A percentile compares a stretch with the other conserved stretches of the same genome.
These are phyloP conservation scores for Platanthera guangdongensis DNA, from an alignment of 106 monocot genomes.

Conservation along the genomic window DNA sequence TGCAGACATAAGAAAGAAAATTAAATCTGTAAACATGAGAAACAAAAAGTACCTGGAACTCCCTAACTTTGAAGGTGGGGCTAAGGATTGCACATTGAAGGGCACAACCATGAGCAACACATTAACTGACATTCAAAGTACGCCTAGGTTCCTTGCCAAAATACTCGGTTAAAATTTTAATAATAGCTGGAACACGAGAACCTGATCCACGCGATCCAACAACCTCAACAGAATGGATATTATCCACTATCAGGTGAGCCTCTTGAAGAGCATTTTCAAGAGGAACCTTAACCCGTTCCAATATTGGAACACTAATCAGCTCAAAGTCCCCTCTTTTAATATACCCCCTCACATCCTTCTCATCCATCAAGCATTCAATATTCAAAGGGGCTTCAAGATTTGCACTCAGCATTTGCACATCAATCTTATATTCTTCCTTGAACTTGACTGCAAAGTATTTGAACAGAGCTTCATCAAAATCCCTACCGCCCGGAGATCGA, in stretches of 20 bases:
- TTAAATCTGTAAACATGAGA: too few relatives aligned
- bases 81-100: constrained; percentile 55
- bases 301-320: constrained; percentile 33
- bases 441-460: too few relatives aligned
- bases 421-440: too few relatives aligned
- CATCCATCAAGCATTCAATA: too few relatives aligned
- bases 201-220: constrained; percentile 63
- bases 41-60: too few relatives aligned
- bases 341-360: too few relatives aligned
- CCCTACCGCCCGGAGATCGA: too few relatives aligned
- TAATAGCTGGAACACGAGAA: constrained; percentile 52
- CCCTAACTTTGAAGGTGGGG: constrained; percentile 45
- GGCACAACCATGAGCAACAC: constrained; percentile 59
- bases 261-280: constrained; percentile 33
- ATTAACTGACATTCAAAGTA: constrained; percentile 57
- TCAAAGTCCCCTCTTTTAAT: too few relatives aligned
- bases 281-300: constrained; percentile 40
- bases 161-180: constrained; percentile 32
- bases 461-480: too few relatives aligned
- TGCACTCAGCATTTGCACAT: too few relatives aligned
- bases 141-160: constrained; percentile 46
- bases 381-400: too few relatives aligned
- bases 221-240: constrained; percentile 50
- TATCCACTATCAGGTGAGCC: constrained; percentile 20
- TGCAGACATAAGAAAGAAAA: too few relatives aligned